Percentiles rank a stretch among this genome's conserved stretches.
Conservation (phyloP, 2,329 filamentous ascomycete species). For the Neodidymelliopsis sp. region DNA sequence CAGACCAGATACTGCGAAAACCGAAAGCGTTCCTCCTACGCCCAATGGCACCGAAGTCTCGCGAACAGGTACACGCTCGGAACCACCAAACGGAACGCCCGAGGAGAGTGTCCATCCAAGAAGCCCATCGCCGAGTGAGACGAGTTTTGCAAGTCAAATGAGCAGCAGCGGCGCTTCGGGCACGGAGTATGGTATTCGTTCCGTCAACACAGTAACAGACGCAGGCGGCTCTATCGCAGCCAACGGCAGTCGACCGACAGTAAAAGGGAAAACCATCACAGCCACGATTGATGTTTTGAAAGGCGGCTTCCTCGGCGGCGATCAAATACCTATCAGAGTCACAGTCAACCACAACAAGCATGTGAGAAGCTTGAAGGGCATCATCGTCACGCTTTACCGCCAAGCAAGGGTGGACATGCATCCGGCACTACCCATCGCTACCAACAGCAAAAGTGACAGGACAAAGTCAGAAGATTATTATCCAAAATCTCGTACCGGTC, state of each 20-base stretch:
- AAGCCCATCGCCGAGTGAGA: conserved; percentile 57
- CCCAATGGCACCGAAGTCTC: conserved; percentile 29
- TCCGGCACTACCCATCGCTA: conserved; percentile 66
- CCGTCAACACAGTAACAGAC: conserved; percentile 56
- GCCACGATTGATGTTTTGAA: conserved; percentile 83
- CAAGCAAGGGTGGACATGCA: conserved; percentile 89
- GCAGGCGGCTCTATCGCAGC: conserved; percentile 51
- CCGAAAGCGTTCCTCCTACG: conserved; percentile 24
- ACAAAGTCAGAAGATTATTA: conserved; percentile 83
- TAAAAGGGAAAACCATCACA: conserved; percentile 79
- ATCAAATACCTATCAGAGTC: conserved; percentile 80
- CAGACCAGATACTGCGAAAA: conserved; percentile 23
- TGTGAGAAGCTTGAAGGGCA: conserved; percentile 88
- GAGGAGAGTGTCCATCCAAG: conserved; percentile 47
- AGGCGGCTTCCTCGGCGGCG: conserved; percentile 85
- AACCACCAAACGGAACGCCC: conserved; percentile 29
- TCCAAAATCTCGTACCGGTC: conserved; percentile 83
- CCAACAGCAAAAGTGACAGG: conserved; percentile 71
- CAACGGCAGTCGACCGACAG: conserved; percentile 59
- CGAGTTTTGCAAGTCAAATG: conserved; percentile 58
- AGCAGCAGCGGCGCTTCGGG: conserved; percentile 65
- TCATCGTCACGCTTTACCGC: conserved; percentile 91
- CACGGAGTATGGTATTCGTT: conserved; percentile 51
- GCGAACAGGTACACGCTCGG: conserved; percentile 30
- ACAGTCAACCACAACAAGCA: conserved; percentile 86